Percentiles rank a stretch among this genome's conserved stretches.
Evolutionary conservation across 129 eudicot genomes (phyloP).

Genomic region (Lactuca saligna): DNA sequence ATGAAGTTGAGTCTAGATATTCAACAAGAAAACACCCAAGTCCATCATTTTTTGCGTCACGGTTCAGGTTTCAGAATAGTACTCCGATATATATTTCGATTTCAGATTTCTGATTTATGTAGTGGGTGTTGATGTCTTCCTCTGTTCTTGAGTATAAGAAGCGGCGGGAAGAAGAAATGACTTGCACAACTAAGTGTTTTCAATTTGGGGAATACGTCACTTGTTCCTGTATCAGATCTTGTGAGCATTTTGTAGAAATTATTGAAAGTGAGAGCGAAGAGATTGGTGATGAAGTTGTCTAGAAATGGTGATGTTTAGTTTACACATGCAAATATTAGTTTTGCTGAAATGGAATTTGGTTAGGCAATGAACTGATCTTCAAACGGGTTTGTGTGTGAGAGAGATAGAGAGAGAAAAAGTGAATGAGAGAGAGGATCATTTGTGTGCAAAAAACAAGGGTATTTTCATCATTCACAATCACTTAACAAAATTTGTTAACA

Average conservation of each 20-base stretch:
- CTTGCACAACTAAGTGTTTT: constrained; percentile 69
- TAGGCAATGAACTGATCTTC: constrained; percentile 82
- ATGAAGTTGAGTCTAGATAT: no score
- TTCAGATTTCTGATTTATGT: no score
- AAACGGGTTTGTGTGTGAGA: constrained; percentile 52
- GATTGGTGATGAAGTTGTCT: constrained; percentile 61
- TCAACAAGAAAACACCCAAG: no score
- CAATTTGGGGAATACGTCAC: constrained; percentile 86
- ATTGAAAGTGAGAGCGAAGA: constrained; percentile 76
- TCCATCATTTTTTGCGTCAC: no score
- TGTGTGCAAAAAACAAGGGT: no score
- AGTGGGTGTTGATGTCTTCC: no score
- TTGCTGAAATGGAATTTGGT: constrained; percentile 71
- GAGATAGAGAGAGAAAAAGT: no score
- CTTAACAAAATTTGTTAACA: no score
- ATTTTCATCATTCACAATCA: no score
- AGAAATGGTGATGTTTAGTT: constrained; percentile 83
- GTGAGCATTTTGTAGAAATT: constrained; percentile 79
- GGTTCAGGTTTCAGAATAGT: no score
- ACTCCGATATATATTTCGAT: no score
- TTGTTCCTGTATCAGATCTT: constrained; percentile 75
- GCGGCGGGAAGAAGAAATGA: constrained; percentile 93
- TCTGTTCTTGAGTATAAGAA: constrained; percentile 52
- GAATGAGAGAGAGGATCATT: no score
- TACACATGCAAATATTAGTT: constrained; percentile 84